These are phyloP conservation scores for Xanthoceras sorbifolium DNA, from an alignment of 345 rosid genomes.

Conservation along the genomic window DNA sequence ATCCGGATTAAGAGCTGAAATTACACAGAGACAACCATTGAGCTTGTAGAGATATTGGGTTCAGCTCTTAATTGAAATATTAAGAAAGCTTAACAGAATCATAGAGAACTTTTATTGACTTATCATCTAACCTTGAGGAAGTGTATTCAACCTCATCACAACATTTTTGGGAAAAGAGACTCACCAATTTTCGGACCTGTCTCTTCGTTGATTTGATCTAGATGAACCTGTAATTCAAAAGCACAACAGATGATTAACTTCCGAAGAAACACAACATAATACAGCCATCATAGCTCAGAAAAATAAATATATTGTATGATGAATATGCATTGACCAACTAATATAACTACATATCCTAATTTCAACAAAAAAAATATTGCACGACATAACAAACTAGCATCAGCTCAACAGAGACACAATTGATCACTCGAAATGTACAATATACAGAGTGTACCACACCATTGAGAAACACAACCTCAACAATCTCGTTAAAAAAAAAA, in stretches of 20 bases:
- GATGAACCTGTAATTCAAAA: conserved; percentile 56
- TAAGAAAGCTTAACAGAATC: background rate
- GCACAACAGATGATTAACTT: background rate
- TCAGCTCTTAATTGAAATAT: background rate
- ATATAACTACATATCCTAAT: background rate
- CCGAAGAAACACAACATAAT: background rate
- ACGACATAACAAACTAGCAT: background rate
- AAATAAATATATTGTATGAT: background rate
- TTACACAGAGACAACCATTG: conserved; percentile 14
- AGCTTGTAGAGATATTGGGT: background rate
- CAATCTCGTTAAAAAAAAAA: conserved; percentile 2
- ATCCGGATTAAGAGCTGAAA: conserved; percentile 81
- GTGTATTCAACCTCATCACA: background rate
- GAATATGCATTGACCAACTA: background rate
- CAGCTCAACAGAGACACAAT: background rate
- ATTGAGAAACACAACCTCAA: background rate
- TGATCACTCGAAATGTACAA: background rate
- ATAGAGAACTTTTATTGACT: background rate
- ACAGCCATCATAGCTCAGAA: background rate
- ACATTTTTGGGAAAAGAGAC: conserved; percentile 10
- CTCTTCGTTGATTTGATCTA: conserved; percentile 65
- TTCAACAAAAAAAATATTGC: background rate
- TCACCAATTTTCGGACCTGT: conserved; percentile 63
- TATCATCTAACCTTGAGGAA: background rate
- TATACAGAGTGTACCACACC: background rate